Conservation (phyloP, 768 basidiomycete species). For the Pleurotus tuoliensis region DNA sequence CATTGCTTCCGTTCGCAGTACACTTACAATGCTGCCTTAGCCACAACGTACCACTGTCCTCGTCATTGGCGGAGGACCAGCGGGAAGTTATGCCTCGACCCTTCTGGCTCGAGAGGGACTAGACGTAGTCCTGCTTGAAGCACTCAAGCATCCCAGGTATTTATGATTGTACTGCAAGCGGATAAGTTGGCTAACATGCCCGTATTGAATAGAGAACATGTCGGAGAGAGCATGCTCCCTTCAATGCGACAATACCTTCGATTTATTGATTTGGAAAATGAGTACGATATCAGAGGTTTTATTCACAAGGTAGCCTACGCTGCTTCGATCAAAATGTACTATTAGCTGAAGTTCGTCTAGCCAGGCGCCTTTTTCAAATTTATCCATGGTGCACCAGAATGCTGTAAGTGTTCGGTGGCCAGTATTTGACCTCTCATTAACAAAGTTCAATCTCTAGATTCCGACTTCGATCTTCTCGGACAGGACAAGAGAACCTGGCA, state of each 20-base stretch:
- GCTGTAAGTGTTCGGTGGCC: conserved; percentile 37
- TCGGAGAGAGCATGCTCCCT: conserved; percentile 17
- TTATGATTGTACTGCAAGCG: neutral
- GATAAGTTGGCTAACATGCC: neutral
- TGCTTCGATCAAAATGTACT: neutral
- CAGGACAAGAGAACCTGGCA: conserved; percentile 55
- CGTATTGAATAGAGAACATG: neutral
- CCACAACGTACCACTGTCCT: conserved; percentile 18
- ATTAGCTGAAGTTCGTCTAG: conserved; percentile 24
- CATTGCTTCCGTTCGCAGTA: no score
- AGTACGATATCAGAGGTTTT: conserved; percentile 28
- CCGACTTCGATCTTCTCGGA: conserved; percentile 53
- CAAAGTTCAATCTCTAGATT: neutral
- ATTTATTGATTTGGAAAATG: conserved; percentile 26
- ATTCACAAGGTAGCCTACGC: conserved; percentile 18
- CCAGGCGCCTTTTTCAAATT: conserved; percentile 62
- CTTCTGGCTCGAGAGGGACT: conserved; percentile 25
- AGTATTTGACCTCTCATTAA: neutral
- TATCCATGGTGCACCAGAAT: conserved; percentile 49
- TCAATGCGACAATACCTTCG: conserved; percentile 28
- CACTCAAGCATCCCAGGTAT: conserved; percentile 20
- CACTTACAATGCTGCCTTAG: neutral
- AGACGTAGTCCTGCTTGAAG: conserved; percentile 22
- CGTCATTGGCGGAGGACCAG: conserved; percentile 35
- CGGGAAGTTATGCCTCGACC: conserved; percentile 22